Conservation (phyloP, 2,329 filamentous ascomycete species). For the Talaromyces albobiverticillius region DNA sequence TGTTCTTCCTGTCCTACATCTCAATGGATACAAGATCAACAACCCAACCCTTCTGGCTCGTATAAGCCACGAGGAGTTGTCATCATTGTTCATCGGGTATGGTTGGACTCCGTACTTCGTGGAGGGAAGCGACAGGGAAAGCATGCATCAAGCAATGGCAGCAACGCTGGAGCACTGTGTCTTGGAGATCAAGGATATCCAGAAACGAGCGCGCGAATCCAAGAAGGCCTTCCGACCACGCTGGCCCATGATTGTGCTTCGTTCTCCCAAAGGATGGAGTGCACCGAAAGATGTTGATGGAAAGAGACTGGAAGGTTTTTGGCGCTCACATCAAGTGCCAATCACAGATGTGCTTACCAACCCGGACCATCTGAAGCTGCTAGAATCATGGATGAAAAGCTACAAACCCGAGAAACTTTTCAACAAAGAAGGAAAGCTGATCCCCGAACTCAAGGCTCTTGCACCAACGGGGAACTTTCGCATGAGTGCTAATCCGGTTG, state of each 20-base stretch:
- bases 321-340: constrained; percentile 75
- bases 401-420: constrained; percentile 74
- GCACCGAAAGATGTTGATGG: constrained; percentile 68
- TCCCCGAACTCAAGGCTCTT: constrained; percentile 60
- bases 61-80: constrained; percentile 70
- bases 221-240: constrained; percentile 66
- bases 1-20: constrained; percentile 72
- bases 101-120: constrained; percentile 80
- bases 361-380: constrained; percentile 61
- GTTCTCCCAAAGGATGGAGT: constrained; percentile 78
- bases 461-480: constrained; percentile 64
- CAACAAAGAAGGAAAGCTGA: constrained; percentile 60
- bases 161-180: constrained; percentile 71
- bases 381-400: constrained; percentile 74
- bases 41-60: constrained; percentile 72
- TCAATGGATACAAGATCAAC: constrained; percentile 85
- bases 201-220: constrained; percentile 69
- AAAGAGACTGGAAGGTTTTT: constrained; percentile 72
- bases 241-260: constrained; percentile 78
- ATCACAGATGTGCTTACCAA: constrained; percentile 68
- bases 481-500: constrained; percentile 75
- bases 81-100: constrained; percentile 67
- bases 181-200: constrained; percentile 63
- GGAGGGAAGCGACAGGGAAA: constrained; percentile 68
- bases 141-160: constrained; percentile 81